Base-by-base conservation (phyloP, 2,329 filamentous ascomycete species). In the Trichoderma simmonsii region DNA sequence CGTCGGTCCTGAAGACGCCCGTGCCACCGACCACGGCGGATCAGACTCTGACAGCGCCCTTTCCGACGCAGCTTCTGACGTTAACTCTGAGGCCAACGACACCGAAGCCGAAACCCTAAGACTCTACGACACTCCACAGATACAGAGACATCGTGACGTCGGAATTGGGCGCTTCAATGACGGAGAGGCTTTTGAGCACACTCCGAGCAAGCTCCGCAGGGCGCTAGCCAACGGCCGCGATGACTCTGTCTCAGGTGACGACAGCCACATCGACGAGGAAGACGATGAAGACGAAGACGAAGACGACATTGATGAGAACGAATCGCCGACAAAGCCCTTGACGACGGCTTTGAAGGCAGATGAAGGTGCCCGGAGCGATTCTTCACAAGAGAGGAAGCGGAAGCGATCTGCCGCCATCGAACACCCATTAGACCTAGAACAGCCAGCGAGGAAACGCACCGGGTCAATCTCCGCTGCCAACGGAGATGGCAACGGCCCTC, bases 41-140 rank as follows among this genome's bases (percentile, higher is more conserved):
- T 81, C 80, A 34, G 82, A 85, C 76, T 85, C 86, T 9, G 85
- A 87, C 75, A 88, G 85, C 76, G 84, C 87, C 74, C 85, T 89
- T 72, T 89, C 90, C 18, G 87, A 90, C 73, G 82, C 85, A 70
- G 83, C 84, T 34, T 82, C 81, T 15, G 81, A 82, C 59, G 77
- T 79, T 15, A 77, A 80, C 73, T 82, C 80, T 3, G 81, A 83
- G 30, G 85, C 83, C 76, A 88, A 90, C 78, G 89, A 89, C 80
- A 91, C 95, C 4, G 95, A 98, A 82, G 95, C 95, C 39, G 95
- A 98, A 83, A 98, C 95, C 2, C 95, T 98, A 83, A 91, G 96
- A 72, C 87, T 99, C 73, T 96, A 96, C 79, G 91, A 93, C 78
- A 97, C 94, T n/a, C 94, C 95, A 21, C 89, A 90, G 74, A 92